These are phyloP conservation scores for Ophiostoma ips DNA, from an alignment of 2,329 filamentous ascomycete genomes.

Conservation along the genomic window DNA sequence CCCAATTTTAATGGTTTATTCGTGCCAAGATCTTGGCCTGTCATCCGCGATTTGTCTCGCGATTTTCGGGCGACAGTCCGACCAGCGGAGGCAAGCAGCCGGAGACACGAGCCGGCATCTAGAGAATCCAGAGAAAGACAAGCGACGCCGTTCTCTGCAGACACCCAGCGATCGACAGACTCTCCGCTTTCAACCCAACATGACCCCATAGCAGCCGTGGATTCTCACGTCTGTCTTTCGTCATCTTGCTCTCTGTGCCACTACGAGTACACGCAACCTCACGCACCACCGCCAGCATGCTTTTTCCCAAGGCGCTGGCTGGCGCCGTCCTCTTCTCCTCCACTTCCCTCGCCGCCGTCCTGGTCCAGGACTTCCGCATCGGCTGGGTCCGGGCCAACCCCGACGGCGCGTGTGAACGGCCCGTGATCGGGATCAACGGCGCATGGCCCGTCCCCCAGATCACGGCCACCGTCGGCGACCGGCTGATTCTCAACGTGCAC, in stretches of 20 bases:
- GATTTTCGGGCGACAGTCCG: background rate
- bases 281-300: too few species aligned
- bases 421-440: constrained; percentile 61
- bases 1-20: background rate
- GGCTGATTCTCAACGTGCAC: constrained; percentile 39
- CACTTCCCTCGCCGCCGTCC: constrained; percentile 26
- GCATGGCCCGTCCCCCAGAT: constrained; percentile 60
- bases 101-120: too few species aligned
- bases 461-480: constrained; percentile 47
- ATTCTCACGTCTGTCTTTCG: too few species aligned
- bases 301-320: background rate
- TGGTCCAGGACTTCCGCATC: constrained; percentile 52
- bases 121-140: too few species aligned
- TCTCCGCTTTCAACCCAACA: background rate
- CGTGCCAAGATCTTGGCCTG: background rate
- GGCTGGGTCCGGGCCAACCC: constrained; percentile 60
- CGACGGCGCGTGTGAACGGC: constrained; percentile 48
- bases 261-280: too few species aligned
- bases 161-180: background rate
- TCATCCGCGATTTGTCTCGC: background rate
- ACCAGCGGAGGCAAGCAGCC: constrained; percentile 1
- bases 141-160: background rate
- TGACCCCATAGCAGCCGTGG: background rate
- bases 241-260: too few species aligned
- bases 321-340: background rate